Conservation (phyloP, 2,329 filamentous ascomycete genomes). For the Onygenales sp. region DNA sequence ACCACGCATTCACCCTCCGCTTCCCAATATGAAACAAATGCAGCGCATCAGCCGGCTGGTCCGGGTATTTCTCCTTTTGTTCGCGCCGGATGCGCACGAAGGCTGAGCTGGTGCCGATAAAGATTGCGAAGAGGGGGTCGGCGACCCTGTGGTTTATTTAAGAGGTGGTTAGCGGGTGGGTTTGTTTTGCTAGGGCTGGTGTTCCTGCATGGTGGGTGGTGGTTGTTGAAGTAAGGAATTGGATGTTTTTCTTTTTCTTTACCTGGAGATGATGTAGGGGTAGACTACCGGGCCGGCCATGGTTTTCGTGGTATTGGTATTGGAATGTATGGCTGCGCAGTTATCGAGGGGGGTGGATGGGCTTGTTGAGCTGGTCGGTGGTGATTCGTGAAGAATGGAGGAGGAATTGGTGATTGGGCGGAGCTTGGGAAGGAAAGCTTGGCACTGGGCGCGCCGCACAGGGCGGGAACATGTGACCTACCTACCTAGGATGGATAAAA, state of each 20-base stretch:
- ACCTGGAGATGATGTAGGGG: constrained; percentile 35
- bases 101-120: constrained; percentile 45
- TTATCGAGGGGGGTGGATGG: not conserved
- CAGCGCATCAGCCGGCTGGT: constrained; percentile 23
- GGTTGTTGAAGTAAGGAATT: not conserved
- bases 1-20: constrained; percentile 28
- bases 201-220: not conserved
- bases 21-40: constrained; percentile 21
- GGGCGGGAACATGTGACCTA: too few relatives aligned
- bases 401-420: not conserved
- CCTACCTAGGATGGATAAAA: too few relatives aligned
- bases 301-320: not conserved
- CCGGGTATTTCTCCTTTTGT: constrained; percentile 38
- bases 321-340: constrained; percentile 1
- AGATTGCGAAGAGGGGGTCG: constrained; percentile 46
- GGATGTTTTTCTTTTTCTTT: constrained; percentile 7
- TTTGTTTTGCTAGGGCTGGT: not conserved
- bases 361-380: too few relatives aligned
- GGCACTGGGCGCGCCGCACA: not conserved
- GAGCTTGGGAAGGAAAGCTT: not conserved
- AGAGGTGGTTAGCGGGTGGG: not conserved
- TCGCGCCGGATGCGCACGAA: constrained; percentile 45
- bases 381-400: too few relatives aligned
- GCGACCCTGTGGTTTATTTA: constrained; percentile 27
- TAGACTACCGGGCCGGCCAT: constrained; percentile 4